Conservation (phyloP, 306 rosid genomes). For the Vicia faba region DNA sequence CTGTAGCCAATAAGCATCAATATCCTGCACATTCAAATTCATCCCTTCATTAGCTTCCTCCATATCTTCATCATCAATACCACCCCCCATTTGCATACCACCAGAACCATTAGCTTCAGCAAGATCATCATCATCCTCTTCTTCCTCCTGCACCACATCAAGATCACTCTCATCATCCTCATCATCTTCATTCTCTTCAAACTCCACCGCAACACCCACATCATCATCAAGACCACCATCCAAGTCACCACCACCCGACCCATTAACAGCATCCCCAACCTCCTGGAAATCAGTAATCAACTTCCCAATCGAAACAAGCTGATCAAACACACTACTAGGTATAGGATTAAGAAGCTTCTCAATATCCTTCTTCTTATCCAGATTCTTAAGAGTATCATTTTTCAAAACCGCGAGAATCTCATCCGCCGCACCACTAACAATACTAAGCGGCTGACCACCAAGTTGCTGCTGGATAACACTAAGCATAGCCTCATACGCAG, state of each 20-base stretch:
- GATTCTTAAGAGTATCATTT: slow-evolving; percentile 60
- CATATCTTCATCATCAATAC: slow-evolving; percentile 89
- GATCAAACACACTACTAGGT: slow-evolving; percentile 55
- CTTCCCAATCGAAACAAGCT: slow-evolving; percentile 75
- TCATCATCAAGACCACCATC: slow-evolving; percentile 83
- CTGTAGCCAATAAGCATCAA: slow-evolving; percentile 98
- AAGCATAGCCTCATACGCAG: slow-evolving; percentile 91
- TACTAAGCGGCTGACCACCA: slow-evolving; percentile 83
- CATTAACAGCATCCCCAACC: slow-evolving; percentile 51
- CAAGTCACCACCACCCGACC: slow-evolving; percentile 54
- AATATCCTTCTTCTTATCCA: slow-evolving; percentile 85
- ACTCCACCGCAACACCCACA: slow-evolving; percentile 92
- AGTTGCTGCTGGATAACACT: slow-evolving; percentile 84
- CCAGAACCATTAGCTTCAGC: slow-evolving; percentile 59
- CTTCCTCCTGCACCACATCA: slow-evolving; percentile 89
- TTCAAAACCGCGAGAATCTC: slow-evolving; percentile 79
- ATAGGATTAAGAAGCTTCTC: slow-evolving; percentile 79
- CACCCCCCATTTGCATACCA: slow-evolving; percentile 94
- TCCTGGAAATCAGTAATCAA: slow-evolving; percentile 85
- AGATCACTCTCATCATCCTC: slow-evolving; percentile 96
- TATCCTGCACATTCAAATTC: slow-evolving; percentile 89
- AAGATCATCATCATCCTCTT: slow-evolving; percentile 80
- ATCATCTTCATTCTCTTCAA: slow-evolving; percentile 91
- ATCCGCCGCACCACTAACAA: slow-evolving; percentile 84
- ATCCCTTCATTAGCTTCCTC: slow-evolving; percentile 79